Percentiles rank a stretch among this genome's conserved stretches.
These are phyloP conservation scores for Emmonsiellopsis sp. DNA, from an alignment of 2,329 filamentous ascomycete genomes.

Conservation along the genomic window DNA sequence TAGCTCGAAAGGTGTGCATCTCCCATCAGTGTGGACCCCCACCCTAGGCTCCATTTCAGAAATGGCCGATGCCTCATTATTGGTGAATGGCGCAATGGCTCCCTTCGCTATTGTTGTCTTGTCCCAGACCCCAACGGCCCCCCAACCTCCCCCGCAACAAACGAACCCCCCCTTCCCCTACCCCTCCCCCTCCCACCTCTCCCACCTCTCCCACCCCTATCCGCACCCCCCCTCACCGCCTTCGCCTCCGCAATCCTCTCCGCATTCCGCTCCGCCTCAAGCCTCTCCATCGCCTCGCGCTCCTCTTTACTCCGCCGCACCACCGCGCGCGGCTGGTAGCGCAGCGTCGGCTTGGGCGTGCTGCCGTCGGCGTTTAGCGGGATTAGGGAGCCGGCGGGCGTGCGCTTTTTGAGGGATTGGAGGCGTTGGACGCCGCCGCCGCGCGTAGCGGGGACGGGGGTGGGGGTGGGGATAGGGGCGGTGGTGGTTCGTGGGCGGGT, in stretches of 20 bases:
- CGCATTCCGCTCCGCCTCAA: slow-evolving; percentile 31
- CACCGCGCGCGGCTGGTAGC: slow-evolving; percentile 34
- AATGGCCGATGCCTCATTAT: neutral
- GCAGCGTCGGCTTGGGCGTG: slow-evolving; percentile 28
- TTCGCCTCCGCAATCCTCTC: slow-evolving; percentile 31
- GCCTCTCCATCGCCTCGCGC: slow-evolving; percentile 32
- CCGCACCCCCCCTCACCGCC: slow-evolving; percentile 13
- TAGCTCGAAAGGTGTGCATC: too few species aligned
- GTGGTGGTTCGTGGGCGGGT: slow-evolving; percentile 18
- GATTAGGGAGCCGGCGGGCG: slow-evolving; percentile 27
- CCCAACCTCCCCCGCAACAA: slow-evolving; percentile 19
- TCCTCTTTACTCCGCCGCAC: slow-evolving; percentile 36
- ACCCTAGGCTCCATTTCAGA: slow-evolving; percentile 4
- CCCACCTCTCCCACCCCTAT: slow-evolving; percentile 17
- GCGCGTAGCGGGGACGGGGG: neutral
- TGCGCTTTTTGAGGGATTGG: slow-evolving; percentile 32
- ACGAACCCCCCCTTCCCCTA: slow-evolving; percentile 21
- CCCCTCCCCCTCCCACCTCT: slow-evolving; percentile 18
- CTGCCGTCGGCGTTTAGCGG: slow-evolving; percentile 20
- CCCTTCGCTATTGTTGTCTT: neutral
- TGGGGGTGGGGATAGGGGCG: neutral
- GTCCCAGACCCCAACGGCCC: slow-evolving; percentile 20
- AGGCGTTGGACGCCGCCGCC: slow-evolving; percentile 27
- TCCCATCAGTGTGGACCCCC: neutral
- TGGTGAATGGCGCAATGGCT: neutral